Percentiles rank a stretch among this genome's conserved stretches.
These are phyloP conservation scores for Sicyos baderoa DNA, from an alignment of 306 rosid genomes.

Conservation along the genomic window DNA sequence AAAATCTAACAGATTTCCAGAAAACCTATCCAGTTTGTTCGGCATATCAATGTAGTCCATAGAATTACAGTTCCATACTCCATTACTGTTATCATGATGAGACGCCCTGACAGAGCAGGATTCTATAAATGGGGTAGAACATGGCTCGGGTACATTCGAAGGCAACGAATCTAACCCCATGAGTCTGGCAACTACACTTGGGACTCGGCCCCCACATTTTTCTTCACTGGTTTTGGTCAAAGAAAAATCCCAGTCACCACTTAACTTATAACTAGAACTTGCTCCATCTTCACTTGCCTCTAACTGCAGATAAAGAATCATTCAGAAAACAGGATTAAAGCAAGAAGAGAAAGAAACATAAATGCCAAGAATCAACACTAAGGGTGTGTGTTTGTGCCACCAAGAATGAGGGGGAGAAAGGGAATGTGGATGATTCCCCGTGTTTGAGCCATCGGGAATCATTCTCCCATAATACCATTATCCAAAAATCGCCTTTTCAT, in stretches of 20 bases:
- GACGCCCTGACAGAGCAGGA: conserved; percentile 38
- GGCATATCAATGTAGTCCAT: conserved; percentile 38
- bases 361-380: conserved; percentile 4
- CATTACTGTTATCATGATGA: conserved; percentile 33
- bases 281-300: conserved; percentile 49
- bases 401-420: too few relatives aligned
- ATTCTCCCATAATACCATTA: too few relatives aligned
- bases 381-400: too few relatives aligned
- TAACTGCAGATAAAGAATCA: conserved; percentile 35
- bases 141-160: conserved; percentile 33
- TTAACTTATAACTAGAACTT: conserved; percentile 42
- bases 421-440: too few relatives aligned
- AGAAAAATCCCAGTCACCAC: conserved; percentile 41
- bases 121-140: conserved; percentile 32
- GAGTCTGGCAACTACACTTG: conserved; percentile 77
- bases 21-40: conserved; percentile 39
- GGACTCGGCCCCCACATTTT: conserved; percentile 57
- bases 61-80: conserved; percentile 30
- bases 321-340: neutral
- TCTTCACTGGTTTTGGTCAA: conserved; percentile 56
- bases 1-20: conserved; percentile 40
- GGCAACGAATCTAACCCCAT: conserved; percentile 94
- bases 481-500: too few relatives aligned
- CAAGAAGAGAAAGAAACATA: neutral
- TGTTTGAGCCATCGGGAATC: too few relatives aligned